phyloP scores from a whole-genome alignment of 106 monocot genomes.

The Amphibolis antarctica region DNA sequence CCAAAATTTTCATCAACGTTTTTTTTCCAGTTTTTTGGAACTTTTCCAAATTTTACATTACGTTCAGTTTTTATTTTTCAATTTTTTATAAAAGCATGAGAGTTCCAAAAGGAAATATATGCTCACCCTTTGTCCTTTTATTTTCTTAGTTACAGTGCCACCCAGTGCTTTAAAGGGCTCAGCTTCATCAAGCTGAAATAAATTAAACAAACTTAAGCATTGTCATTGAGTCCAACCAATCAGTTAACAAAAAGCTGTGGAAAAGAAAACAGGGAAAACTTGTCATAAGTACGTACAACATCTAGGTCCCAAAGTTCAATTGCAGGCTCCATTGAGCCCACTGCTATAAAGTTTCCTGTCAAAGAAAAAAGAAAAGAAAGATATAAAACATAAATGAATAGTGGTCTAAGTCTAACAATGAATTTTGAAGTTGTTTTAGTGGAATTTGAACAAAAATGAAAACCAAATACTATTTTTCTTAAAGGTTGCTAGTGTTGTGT shows the following conservation, averaged over 20 bases:
- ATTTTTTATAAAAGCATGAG: no score
- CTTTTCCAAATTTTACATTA: no score
- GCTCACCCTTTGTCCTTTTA: slow-evolving; percentile 34
- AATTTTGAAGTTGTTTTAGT: no score
- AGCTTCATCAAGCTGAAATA: slow-evolving; percentile 64
- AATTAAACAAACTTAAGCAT: slow-evolving; percentile 4
- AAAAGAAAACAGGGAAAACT: neutral
- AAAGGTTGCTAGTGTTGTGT: no score
- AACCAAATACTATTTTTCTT: no score
- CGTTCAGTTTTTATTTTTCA: no score
- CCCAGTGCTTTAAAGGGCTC: slow-evolving; percentile 62
- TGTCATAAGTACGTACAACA: slow-evolving; percentile 34
- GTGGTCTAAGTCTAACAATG: no score
- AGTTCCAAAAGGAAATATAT: neutral
- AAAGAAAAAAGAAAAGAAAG: neutral
- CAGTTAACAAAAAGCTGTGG: neutral
- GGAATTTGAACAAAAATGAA: no score
- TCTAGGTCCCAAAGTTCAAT: slow-evolving; percentile 98
- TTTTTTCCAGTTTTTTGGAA: no score
- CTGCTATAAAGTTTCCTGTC: slow-evolving; percentile 87
- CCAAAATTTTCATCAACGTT: no score
- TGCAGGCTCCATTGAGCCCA: slow-evolving; percentile 74
- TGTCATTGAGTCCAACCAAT: neutral
- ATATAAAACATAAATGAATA: no score
- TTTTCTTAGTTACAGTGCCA: slow-evolving; percentile 51